Conservation (phyloP, 768 basidiomycete species). For the Coprinopsis marcescibilis region DNA sequence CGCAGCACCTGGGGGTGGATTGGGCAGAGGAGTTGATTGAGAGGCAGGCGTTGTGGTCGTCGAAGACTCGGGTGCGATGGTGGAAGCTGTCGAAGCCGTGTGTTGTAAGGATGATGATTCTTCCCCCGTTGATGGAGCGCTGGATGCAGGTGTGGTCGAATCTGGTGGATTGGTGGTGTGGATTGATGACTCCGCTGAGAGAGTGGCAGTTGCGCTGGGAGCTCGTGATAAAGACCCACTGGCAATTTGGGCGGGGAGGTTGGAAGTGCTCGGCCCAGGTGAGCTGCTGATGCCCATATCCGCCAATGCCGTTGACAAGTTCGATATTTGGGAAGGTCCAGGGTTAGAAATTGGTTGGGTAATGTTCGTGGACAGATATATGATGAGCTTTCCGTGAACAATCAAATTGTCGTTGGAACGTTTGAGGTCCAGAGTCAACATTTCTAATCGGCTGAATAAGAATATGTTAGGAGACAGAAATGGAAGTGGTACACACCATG, state of each 20-base stretch:
- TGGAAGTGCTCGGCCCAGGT: slow-evolving; percentile 53
- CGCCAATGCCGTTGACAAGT: slow-evolving; percentile 51
- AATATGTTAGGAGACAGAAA: slow-evolving; percentile 9
- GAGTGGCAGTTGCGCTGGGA: slow-evolving; percentile 60
- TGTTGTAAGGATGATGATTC: slow-evolving; percentile 19
- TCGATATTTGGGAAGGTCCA: slow-evolving; percentile 66
- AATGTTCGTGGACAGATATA: slow-evolving; percentile 92
- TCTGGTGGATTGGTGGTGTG: slow-evolving; percentile 32
- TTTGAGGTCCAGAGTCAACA: slow-evolving; percentile 94
- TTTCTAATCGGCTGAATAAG: slow-evolving; percentile 49
- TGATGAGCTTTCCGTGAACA: slow-evolving; percentile 95
- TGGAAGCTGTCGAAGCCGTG: slow-evolving; percentile 11
- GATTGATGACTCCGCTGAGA: slow-evolving; percentile 34
- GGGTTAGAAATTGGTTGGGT: slow-evolving; percentile 80
- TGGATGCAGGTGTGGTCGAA: slow-evolving; percentile 19
- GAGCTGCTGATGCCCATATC: slow-evolving; percentile 59
- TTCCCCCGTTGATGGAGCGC: slow-evolving; percentile 16
- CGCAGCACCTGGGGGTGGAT: slow-evolving; percentile 11
- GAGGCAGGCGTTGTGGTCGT: slow-evolving; percentile 19
- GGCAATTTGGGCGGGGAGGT: slow-evolving; percentile 36
- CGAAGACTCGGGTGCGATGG: slow-evolving; percentile 21
- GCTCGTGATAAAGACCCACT: slow-evolving; percentile 51
- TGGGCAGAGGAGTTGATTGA: slow-evolving; percentile 18
- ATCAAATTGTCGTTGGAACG: slow-evolving; percentile 99
- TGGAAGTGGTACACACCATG: slow-evolving; percentile 62